These are phyloP conservation scores for Verticillium tricorpus DNA, from an alignment of 2,329 filamentous ascomycete genomes.

Conservation along the genomic window DNA sequence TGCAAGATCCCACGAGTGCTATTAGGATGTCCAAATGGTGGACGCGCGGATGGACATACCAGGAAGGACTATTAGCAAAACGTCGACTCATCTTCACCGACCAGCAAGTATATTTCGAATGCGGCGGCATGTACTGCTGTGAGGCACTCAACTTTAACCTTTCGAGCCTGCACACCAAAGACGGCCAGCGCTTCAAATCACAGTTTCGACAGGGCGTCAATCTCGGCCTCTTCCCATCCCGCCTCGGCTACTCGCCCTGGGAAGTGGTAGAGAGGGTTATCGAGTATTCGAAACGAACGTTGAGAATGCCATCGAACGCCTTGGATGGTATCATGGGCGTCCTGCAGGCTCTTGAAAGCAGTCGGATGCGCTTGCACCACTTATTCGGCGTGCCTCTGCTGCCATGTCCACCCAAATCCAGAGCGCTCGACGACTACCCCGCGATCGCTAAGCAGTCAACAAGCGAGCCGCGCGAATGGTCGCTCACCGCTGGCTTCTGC, in stretches of 20 bases:
- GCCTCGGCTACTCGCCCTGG: not conserved
- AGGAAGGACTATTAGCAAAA: constrained; percentile 29
- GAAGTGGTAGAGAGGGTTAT: not conserved
- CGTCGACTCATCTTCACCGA: constrained; percentile 33
- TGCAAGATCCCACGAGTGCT: constrained; percentile 21
- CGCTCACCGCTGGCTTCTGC: not conserved
- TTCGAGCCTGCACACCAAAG: constrained; percentile 10
- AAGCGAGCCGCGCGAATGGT: too few relatives aligned
- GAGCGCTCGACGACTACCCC: too few relatives aligned
- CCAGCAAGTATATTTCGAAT: constrained; percentile 34
- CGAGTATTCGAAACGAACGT: not conserved
- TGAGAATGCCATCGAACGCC: not conserved
- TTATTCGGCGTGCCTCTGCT: too few relatives aligned
- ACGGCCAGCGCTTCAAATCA: not conserved
- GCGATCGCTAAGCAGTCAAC: too few relatives aligned
- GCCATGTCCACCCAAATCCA: too few relatives aligned
- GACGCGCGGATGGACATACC: constrained; percentile 33
- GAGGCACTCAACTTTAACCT: constrained; percentile 29
- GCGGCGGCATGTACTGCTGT: constrained; percentile 30
- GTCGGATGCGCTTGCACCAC: too few relatives aligned
- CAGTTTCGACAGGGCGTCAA: not conserved
- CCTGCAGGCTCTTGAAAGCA: too few relatives aligned
- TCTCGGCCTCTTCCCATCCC: not conserved
- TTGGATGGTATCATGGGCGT: too few relatives aligned
- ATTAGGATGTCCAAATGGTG: constrained; percentile 24